A percentile compares a stretch with the other conserved stretches of the same genome.
These are phyloP conservation scores for Tulasnella sp. DNA, from an alignment of 768 basidiomycete genomes.

Conservation along the genomic window DNA sequence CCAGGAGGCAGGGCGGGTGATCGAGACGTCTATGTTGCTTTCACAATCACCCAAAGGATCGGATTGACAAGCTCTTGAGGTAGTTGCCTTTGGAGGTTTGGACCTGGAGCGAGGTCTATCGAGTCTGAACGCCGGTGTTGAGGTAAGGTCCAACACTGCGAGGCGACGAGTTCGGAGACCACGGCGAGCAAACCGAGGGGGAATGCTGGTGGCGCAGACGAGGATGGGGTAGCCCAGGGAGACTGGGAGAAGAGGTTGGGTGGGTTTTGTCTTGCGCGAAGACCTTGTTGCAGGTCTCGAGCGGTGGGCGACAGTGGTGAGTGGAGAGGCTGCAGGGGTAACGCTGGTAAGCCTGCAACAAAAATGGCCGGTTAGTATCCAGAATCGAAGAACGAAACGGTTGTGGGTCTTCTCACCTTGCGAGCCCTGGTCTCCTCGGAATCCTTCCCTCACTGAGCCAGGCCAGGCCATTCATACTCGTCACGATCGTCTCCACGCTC, in stretches of 20 bases:
- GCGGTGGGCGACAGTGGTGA: slow-evolving; percentile 33
- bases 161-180: slow-evolving; percentile 72
- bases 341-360: slow-evolving; percentile 60
- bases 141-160: slow-evolving; percentile 80
- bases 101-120: slow-evolving; percentile 77
- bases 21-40: slow-evolving; percentile 90
- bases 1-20: slow-evolving; percentile 88
- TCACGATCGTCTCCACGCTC: slow-evolving; percentile 61
- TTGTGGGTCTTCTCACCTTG: slow-evolving; percentile 51
- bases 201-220: slow-evolving; percentile 91
- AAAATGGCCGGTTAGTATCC: slow-evolving; percentile 26
- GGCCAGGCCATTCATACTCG: slow-evolving; percentile 67
- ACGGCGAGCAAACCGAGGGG: slow-evolving; percentile 73
- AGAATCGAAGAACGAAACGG: slow-evolving; percentile 20
- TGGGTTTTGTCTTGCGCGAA: slow-evolving; percentile 34
- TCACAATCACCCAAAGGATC: slow-evolving; percentile 51
- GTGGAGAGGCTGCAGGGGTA: slow-evolving; percentile 68
- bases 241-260: slow-evolving; percentile 51
- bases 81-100: slow-evolving; percentile 96
- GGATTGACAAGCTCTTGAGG: slow-evolving; percentile 71
- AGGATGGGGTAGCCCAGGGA: slow-evolving; percentile 84
- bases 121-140: slow-evolving; percentile 73
- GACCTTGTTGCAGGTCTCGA: slow-evolving; percentile 32
- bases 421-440: slow-evolving; percentile 70
- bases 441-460: slow-evolving; percentile 47